Base-by-base conservation (phyloP, 805 yeast species). In the Wickerhamomyces bovis region DNA sequence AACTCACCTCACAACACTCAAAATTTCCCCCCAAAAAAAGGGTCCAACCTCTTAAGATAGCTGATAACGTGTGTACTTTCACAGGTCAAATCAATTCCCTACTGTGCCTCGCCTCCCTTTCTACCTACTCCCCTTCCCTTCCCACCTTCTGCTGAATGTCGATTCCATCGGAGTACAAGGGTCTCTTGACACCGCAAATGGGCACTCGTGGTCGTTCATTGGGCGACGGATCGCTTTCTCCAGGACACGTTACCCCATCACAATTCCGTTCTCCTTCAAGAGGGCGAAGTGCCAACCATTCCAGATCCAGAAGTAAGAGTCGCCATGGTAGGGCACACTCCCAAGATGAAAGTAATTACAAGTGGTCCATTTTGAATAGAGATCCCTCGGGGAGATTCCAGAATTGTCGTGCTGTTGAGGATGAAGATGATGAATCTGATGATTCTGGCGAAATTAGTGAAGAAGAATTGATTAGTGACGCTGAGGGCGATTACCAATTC, bases 311-410 rank as follows among this genome's bases (percentile, higher is more conserved):
- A 15, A 47, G 54, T 40, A 52, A 60, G 28, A 53, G 63, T 43
- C 46, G 53, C 28, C 42, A 39, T 3, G 54, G 55, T 4, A 49
- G 60, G 33, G 60, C 65, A 0, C 55, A 67, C 22, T 58, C 68
- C 7, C 57, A 59, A 38, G 61, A 60, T 13, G 61, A 71, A 30
- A 61, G 61, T 19, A 58, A 57, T 31, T 59, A 48, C 46, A 76
- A 76, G 54, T 83, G 85, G 81, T 76, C 86, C 0, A 81, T 85
- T 38, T 72, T 86, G 42, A 76, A 77, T 45, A 85, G 80, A 54
- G 90, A 85, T 55, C 95, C 95, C 0, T 81, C 82, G 51, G 85
- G 82, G 55, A 67, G 94, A 48, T 61, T 83, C 31, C 58, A 28
- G 23, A 36, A 20, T 19, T 3, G 22, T 19, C 8, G 16, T 19